phyloP scores from a whole-genome alignment of 768 basidiomycete genomes.

The Collybiopsis confluens region DNA sequence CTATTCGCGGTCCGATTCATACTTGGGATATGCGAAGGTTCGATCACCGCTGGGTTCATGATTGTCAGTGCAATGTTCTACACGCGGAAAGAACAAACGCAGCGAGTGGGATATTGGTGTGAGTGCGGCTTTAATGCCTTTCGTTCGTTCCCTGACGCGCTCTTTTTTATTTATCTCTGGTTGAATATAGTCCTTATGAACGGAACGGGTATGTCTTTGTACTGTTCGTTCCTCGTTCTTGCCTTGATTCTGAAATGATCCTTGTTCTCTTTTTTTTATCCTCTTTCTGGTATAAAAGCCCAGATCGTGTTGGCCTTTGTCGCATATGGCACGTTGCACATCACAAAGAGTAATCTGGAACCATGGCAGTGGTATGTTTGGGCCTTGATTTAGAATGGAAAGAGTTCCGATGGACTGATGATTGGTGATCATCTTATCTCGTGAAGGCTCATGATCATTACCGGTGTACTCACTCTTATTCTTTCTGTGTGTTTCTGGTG shows the following conservation, averaged over 20 bases:
- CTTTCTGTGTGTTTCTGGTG: constrained; percentile 55
- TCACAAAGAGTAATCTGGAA: constrained; percentile 35
- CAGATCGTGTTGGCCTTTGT: constrained; percentile 65
- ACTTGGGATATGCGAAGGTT: constrained; percentile 72
- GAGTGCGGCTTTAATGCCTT: constrained; percentile 22
- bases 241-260: constrained; percentile 28
- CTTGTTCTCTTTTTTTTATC: not conserved
- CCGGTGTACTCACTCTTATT: constrained; percentile 53
- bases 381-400: too few relatives aligned
- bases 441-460: constrained; percentile 66
- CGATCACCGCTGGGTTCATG: constrained; percentile 72
- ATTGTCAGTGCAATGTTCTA: constrained; percentile 79
- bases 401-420: too few relatives aligned
- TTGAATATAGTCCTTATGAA: constrained; percentile 61
- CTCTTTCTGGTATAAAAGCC: constrained; percentile 38
- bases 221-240: not conserved
- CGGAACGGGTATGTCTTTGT: constrained; percentile 41
- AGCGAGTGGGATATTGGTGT: constrained; percentile 80
- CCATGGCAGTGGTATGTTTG: constrained; percentile 51
- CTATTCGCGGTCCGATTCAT: constrained; percentile 61
- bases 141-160: too few relatives aligned
- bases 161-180: not conserved
- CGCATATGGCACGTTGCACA: constrained; percentile 52
- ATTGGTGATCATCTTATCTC: not conserved
- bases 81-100: constrained; percentile 64